Base-by-base conservation (phyloP, 768 basidiomycete genomes). In the Kwoniella mangroviensis region DNA sequence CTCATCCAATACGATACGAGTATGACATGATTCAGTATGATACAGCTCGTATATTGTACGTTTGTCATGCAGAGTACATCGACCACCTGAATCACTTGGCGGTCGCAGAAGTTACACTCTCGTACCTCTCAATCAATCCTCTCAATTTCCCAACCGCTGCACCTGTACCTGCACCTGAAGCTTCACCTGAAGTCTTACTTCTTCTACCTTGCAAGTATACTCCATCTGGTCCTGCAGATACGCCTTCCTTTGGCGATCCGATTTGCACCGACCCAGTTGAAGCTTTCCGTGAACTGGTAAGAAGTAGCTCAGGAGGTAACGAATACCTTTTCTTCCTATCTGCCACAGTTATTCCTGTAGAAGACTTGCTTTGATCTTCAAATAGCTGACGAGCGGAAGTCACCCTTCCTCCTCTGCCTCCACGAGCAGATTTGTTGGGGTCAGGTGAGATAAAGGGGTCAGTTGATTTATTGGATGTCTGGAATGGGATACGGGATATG, bases 321-420 rank as follows among this genome's bases (percentile, higher is more conserved):
- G 56, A 28, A 34, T 15, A 13, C 2, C 34, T 15, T 58, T 58
- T 58, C 26, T 40, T 40, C 28, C 7, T 58, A 17, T 58, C 24
- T 28, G 26, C 56, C 17, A 28, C 17, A 0, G 28, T 1, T 5
- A 12, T 28, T 26, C 15, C 28, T 0, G 56, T 15, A 17, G 56
- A 24, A 15, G 24, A 19, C 45, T 49, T 49, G 22, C 13, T 9
- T 13, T 41, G 56, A n/a, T 26, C 26, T n/a, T 58, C 34, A 28
- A 58, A 58, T 3, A 58, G 26, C 26, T 58, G 56, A 26, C 28
- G 22, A 58, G 56, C 56, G 13, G 56, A 58, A n/a, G 56, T 58
- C 56, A 58, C 56, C 28, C 56, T 11, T 26, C 56, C 56, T 11
- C 56, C 56, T 22, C 34, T 21, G 13, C 34, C 56, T 26, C 56